Evolutionary conservation across 768 basidiomycete species (phyloP), one percentile per base, ranked within the genome.

Genomic region (Mycena olivaceomarginata): DNA sequence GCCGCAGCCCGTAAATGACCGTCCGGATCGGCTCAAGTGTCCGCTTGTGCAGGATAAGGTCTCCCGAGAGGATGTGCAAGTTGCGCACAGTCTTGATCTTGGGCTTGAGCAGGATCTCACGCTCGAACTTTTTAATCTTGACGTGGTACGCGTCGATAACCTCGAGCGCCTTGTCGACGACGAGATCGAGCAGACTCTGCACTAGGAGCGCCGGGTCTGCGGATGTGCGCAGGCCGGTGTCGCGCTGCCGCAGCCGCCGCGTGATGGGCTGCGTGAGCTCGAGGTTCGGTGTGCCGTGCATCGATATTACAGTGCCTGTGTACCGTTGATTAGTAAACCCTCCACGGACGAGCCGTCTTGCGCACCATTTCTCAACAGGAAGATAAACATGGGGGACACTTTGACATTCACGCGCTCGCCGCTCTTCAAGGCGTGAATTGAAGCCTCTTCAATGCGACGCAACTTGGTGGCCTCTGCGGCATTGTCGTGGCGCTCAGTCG

Each of bases 11-110:
- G 79, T 93, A 94, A 37, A 96, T 88, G 72, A 95, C 86, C 0
- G 92, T 91, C 81, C 91, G 93, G 82, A 96, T 90, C 0, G 95
- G 95, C 57, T 93, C 93, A 18, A 95, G 88, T 5, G 94, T 94
- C 45, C 94, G 91, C 81, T 95, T 95, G 83, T 94, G 93, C 63
- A 95, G 85, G 70, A 92, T 93, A 4, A 96, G 88, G 80, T 96
- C 94, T 39, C 94, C 94, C 56, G 93, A 93, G 39, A 95, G 88
- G 76, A 96, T 94, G 81, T 96, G 95, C 67, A 96, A 83, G 63
- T 89, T 85, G 67, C 90, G 87, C 16, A 96, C 94, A 31, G 90
- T 92, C 73, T 87, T 85, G 86, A 94, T 91, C 73, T 89, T 87
- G 1, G 94, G 91, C 80, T 89, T 91, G 41, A 94, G 80, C 25